A percentile compares a stretch with the other conserved stretches of the same genome.
phyloP scores from a whole-genome alignment of 2,329 filamentous ascomycete species.

The Cryphonectria japonica region DNA sequence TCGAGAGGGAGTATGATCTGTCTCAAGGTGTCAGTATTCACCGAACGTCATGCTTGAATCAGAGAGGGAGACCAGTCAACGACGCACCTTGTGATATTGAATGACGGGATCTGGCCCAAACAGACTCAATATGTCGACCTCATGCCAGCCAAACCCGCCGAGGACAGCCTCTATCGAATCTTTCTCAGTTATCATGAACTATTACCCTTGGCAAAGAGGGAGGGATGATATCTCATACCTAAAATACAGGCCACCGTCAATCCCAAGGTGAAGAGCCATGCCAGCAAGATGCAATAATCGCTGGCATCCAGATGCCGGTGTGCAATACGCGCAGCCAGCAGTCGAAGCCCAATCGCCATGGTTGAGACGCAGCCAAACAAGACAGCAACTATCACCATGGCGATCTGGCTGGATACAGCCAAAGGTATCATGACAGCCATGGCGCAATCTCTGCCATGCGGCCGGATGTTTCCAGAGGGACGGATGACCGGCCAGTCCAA shows the following conservation, averaged over 20 bases:
- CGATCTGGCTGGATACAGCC: slow-evolving; percentile 31
- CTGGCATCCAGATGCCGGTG: slow-evolving; percentile 33
- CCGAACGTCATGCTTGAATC: neutral
- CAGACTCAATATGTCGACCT: slow-evolving; percentile 29
- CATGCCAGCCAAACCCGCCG: slow-evolving; percentile 33
- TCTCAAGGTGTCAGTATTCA: slow-evolving; percentile 3
- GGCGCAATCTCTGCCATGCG: neutral
- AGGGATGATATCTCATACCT: neutral
- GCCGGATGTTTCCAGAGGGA: neutral
- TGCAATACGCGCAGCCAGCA: slow-evolving; percentile 33
- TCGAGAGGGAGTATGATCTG: slow-evolving; percentile 33
- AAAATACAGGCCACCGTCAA: slow-evolving; percentile 25
- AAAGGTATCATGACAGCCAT: slow-evolving; percentile 34
- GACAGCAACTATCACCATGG: slow-evolving; percentile 24
- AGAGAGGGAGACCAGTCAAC: neutral
- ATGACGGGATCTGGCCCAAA: slow-evolving; percentile 29
- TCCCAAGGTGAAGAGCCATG: slow-evolving; percentile 28
- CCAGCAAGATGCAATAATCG: slow-evolving; percentile 33
- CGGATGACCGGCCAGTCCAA: neutral
- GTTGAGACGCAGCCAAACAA: slow-evolving; percentile 32
- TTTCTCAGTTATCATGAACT: slow-evolving; percentile 12
- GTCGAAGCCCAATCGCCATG: slow-evolving; percentile 31
- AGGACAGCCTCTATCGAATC: slow-evolving; percentile 29
- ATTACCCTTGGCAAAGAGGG: neutral
- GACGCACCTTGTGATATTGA: slow-evolving; percentile 19